phyloP scores from a whole-genome alignment of 83 land plant genomes.

The Thuja plicata region DNA sequence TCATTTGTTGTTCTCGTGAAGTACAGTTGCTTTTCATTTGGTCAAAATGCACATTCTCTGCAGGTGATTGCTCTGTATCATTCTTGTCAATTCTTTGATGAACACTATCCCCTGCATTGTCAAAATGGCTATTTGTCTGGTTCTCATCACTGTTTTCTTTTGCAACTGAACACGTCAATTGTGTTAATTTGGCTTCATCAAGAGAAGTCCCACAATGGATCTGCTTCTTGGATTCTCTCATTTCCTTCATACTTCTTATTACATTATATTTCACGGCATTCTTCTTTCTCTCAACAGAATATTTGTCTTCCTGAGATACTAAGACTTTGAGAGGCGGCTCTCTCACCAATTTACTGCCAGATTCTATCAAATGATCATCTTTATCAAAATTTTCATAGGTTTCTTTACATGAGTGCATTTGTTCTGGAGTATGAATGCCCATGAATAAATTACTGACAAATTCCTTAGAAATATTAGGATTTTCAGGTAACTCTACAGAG shows the following conservation, averaged over 20 bases:
- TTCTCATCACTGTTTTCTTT: neutral
- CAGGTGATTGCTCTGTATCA: neutral
- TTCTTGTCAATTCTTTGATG: neutral
- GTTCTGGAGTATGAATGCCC: neutral
- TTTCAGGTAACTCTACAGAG: neutral
- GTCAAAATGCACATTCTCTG: neutral
- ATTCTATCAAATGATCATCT: neutral
- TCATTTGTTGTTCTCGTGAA: neutral
- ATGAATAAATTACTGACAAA: neutral
- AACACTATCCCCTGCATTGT: neutral
- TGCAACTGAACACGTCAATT: too few species aligned
- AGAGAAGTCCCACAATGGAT: neutral
- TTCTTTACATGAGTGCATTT: neutral
- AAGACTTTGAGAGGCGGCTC: neutral
- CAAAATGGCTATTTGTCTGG: neutral
- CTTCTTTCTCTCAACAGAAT: neutral
- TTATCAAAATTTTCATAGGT: neutral
- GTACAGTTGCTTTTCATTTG: neutral
- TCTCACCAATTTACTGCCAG: neutral
- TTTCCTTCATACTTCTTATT: neutral
- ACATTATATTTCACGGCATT: neutral
- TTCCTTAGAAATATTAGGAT: neutral
- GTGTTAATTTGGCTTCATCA: constrained; percentile 3
- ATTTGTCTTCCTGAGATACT: neutral
- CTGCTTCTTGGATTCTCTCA: neutral